These are phyloP conservation scores for Entomortierella lignicola DNA, from an alignment of 192 early-diverging fungal genomes.

Conservation along the genomic window DNA sequence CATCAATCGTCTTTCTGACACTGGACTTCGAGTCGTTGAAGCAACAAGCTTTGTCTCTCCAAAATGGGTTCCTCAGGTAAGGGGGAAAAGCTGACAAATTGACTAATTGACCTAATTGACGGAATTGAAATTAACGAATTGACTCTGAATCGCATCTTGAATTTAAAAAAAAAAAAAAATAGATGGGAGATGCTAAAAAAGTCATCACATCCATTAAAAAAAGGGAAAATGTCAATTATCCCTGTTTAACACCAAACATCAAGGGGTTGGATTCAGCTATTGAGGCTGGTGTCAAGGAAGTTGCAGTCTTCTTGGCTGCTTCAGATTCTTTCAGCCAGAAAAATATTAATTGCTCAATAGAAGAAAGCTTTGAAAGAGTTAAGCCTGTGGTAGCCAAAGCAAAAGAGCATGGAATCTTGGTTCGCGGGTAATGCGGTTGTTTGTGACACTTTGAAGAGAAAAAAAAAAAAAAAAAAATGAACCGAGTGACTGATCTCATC, in stretches of 20 bases:
- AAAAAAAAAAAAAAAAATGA: background rate
- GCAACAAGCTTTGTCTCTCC: conserved; percentile 95
- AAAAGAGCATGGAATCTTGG: conserved; percentile 67
- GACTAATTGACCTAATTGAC: too few species aligned
- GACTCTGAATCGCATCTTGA: too few species aligned
- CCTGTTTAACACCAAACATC: conserved; percentile 91
- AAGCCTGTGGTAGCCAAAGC: conserved; percentile 73
- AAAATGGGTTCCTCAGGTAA: conserved; percentile 94
- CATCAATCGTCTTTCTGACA: conserved; percentile 83
- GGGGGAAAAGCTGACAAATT: background rate
- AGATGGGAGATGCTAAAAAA: conserved; percentile 88
- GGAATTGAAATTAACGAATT: too few species aligned
- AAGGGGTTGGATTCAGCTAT: conserved; percentile 87
- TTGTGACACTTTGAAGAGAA: too few species aligned
- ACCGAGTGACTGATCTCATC: background rate
- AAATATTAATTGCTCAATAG: conserved; percentile 94
- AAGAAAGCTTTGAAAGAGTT: conserved; percentile 83
- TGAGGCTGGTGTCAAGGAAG: conserved; percentile 82
- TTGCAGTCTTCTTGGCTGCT: conserved; percentile 92
- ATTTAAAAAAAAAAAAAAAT: too few species aligned
- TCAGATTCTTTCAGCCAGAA: conserved; percentile 88
- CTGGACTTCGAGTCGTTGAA: conserved; percentile 88
- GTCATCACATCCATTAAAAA: conserved; percentile 79
- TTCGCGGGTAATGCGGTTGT: conserved; percentile 88
- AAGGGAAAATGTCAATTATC: conserved; percentile 77